Evolutionary conservation across 2,329 filamentous ascomycete genomes (phyloP).

Genomic region (Alternaria triticina): DNA sequence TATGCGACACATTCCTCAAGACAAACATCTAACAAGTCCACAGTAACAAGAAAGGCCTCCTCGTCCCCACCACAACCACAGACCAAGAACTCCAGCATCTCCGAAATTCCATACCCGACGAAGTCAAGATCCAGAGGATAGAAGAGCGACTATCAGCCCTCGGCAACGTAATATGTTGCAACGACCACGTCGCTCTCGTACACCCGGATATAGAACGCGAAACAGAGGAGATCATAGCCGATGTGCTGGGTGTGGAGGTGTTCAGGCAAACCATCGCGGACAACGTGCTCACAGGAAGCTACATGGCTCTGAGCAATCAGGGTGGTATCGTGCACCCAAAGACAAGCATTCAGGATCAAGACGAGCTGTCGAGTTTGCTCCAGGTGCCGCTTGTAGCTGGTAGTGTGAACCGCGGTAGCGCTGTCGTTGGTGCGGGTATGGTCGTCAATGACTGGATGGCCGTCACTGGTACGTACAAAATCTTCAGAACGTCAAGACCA

Average conservation of each 20-base stretch:
- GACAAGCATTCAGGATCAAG: conserved; percentile 96
- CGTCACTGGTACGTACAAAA: conserved; percentile 64
- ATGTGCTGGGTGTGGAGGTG: conserved; percentile 87
- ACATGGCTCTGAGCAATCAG: conserved; percentile 96
- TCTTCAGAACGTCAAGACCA: neutral
- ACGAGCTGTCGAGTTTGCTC: conserved; percentile 90
- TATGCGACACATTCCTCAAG: neutral
- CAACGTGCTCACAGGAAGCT: conserved; percentile 94
- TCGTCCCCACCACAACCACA: conserved; percentile 93
- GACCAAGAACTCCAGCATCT: conserved; percentile 98
- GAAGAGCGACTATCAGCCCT: conserved; percentile 95
- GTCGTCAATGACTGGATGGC: conserved; percentile 98
- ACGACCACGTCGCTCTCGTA: conserved; percentile 95
- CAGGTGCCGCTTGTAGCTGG: conserved; percentile 96
- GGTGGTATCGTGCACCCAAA: conserved; percentile 97
- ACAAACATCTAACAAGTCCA: neutral
- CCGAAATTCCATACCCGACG: conserved; percentile 90
- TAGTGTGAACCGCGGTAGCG: conserved; percentile 88
- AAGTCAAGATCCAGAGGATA: conserved; percentile 93
- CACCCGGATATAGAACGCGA: conserved; percentile 97
- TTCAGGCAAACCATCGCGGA: conserved; percentile 95
- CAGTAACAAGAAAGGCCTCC: conserved; percentile 93
- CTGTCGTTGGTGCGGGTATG: conserved; percentile 96
- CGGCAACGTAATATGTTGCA: conserved; percentile 94
- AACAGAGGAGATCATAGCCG: conserved; percentile 98